These are phyloP conservation scores for Ailanthus altissimus DNA, from an alignment of 345 rosid species.

Conservation along the genomic window DNA sequence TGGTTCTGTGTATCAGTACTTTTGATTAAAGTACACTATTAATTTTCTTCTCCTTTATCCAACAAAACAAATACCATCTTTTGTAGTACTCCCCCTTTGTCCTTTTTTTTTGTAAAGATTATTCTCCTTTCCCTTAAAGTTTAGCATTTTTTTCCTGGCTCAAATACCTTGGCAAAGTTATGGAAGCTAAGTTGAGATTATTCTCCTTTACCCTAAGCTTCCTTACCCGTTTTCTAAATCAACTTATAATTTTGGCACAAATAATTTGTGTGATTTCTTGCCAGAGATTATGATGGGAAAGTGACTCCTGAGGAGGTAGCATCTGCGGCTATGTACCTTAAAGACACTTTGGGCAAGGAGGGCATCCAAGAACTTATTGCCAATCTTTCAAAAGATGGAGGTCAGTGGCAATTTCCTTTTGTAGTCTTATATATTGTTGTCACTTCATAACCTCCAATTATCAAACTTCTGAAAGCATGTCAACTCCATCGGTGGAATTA, in stretches of 20 bases:
- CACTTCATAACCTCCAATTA: neutral
- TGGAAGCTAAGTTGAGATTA: neutral
- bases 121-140: neutral
- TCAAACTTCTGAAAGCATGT: neutral
- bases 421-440: neutral
- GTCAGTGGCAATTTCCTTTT: constrained; percentile 39
- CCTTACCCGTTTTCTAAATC: neutral
- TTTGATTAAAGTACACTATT: neutral
- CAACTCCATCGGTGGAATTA: neutral
- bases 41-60: neutral
- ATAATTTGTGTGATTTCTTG: constrained; percentile 22
- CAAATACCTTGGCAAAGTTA: neutral
- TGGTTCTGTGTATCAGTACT: neutral
- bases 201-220: neutral
- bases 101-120: too few species aligned
- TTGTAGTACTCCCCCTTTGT: neutral
- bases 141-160: neutral
- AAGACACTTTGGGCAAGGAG: constrained; percentile 82
- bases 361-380: constrained; percentile 88
- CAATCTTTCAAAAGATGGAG: constrained; percentile 87
- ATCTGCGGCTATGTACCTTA: constrained; percentile 77
- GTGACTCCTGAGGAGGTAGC: constrained; percentile 96
- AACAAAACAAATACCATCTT: neutral
- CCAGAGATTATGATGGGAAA: constrained; percentile 93
- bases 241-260: neutral